These are phyloP conservation scores for Haematococcus lacustris DNA, from an alignment of 139 green algal species.

Conservation along the genomic window DNA sequence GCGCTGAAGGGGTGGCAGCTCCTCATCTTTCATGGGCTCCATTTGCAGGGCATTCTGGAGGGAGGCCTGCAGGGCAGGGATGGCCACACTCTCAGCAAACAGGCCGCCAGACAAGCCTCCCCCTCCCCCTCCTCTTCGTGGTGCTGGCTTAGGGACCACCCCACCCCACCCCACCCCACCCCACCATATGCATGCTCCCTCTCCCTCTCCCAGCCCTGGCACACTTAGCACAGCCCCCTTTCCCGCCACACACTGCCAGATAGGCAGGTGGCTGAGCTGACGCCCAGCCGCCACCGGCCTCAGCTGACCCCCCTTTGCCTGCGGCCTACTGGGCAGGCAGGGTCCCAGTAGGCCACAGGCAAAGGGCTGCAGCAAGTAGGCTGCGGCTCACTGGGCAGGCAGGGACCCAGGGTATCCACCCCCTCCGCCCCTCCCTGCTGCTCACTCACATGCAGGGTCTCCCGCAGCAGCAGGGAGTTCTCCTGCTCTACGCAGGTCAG, in stretches of 20 bases:
- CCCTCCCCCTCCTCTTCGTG: too few relatives aligned
- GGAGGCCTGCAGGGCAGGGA: background rate
- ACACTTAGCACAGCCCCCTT: too few relatives aligned
- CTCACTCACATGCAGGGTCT: slow-evolving; percentile 7
- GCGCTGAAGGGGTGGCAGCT: background rate
- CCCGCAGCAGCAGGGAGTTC: slow-evolving; percentile 28
- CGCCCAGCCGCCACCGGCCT: too few relatives aligned
- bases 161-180: too few relatives aligned
- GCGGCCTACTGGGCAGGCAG: background rate
- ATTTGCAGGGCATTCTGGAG: background rate
- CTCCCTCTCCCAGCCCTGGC: too few relatives aligned
- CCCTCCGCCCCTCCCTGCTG: background rate
- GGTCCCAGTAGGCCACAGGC: background rate
- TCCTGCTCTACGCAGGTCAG: slow-evolving; percentile 47
- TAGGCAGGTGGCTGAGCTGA: too few relatives aligned
- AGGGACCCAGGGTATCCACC: background rate
- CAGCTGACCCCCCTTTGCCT: too few relatives aligned
- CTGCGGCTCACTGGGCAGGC: background rate
- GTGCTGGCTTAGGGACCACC: too few relatives aligned
- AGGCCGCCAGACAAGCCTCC: too few relatives aligned
- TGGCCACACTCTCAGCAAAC: background rate
- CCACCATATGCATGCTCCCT: too few relatives aligned
- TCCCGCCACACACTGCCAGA: too few relatives aligned
- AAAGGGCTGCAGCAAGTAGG: too few relatives aligned
- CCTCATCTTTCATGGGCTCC: slow-evolving; percentile 1